Evolutionary conservation across 305 asterid species (phyloP).

Genomic region (Fraxinus velutina): DNA sequence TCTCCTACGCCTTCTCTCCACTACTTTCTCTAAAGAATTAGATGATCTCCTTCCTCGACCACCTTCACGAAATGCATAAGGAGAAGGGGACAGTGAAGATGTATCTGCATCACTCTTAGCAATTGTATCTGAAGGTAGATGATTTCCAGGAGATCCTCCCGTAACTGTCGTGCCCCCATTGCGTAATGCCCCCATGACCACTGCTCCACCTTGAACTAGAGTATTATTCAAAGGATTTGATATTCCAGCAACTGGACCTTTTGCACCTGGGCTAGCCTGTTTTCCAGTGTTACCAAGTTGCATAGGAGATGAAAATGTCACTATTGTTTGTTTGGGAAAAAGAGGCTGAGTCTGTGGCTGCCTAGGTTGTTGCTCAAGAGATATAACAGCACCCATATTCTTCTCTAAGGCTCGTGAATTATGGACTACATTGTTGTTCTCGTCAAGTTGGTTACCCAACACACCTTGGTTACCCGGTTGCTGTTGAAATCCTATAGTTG

Average conservation of each 20-base stretch:
- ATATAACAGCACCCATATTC: conserved; percentile 35
- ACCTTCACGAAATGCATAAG: conserved; percentile 55
- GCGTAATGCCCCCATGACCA: conserved; percentile 40
- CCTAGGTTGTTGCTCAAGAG: conserved; percentile 38
- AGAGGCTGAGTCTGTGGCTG: conserved; percentile 37
- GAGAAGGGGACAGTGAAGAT: conserved; percentile 63
- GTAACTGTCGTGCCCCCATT: conserved; percentile 44
- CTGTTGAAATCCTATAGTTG: conserved; percentile 52
- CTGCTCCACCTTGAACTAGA: conserved; percentile 41
- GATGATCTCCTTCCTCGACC: conserved; percentile 71
- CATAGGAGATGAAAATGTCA: conserved; percentile 61
- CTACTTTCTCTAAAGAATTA: conserved; percentile 81
- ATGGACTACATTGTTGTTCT: conserved; percentile 32
- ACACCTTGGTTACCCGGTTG: conserved; percentile 37
- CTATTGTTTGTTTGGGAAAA: conserved; percentile 68
- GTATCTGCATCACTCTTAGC: conserved; percentile 49
- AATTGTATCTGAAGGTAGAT: conserved; percentile 41
- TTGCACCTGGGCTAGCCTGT: conserved; percentile 44
- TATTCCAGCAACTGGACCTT: conserved; percentile 42
- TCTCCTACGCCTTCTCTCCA: conserved; percentile 91
- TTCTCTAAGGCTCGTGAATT: conserved; percentile 39
- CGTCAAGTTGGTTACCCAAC: conserved; percentile 45
- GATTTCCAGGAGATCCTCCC: conserved; percentile 59
- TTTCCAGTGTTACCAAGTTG: conserved; percentile 43
- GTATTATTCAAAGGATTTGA: conserved; percentile 36